phyloP scores from a whole-genome alignment of 305 asterid genomes.

The Euphrasia arctica region DNA sequence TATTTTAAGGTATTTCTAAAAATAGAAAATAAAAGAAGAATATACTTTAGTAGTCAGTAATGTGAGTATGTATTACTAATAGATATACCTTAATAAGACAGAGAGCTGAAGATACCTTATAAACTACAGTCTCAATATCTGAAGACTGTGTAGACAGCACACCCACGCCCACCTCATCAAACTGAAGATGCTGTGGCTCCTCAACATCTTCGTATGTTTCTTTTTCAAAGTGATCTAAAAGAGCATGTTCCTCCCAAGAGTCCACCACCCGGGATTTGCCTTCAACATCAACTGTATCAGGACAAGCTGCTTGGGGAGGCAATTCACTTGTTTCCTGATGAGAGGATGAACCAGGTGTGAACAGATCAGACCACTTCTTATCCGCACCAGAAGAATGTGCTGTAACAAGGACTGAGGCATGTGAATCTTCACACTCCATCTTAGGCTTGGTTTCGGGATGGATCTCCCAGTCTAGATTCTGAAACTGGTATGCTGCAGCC shows the following conservation, averaged over 20 bases:
- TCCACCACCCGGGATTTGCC: slow-evolving; percentile 22
- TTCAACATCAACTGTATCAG: slow-evolving; percentile 17
- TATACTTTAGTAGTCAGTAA: background rate
- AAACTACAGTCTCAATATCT: slow-evolving; percentile 28
- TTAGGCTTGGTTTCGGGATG: slow-evolving; percentile 17
- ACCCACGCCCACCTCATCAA: slow-evolving; percentile 26
- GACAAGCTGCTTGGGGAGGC: slow-evolving; percentile 24
- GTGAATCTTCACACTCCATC: slow-evolving; percentile 20
- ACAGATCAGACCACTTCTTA: slow-evolving; percentile 47
- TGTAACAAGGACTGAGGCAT: slow-evolving; percentile 8
- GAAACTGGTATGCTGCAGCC: slow-evolving; percentile 10
- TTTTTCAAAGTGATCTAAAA: slow-evolving; percentile 21
- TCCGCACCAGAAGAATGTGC: slow-evolving; percentile 17
- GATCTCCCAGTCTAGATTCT: slow-evolving; percentile 21
- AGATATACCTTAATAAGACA: background rate
- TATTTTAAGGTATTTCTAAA: too few relatives aligned
- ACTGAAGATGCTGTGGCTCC: slow-evolving; percentile 4
- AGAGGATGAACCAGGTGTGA: slow-evolving; percentile 36
- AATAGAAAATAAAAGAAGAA: background rate
- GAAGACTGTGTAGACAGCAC: slow-evolving; percentile 20
- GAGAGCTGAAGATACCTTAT: slow-evolving; percentile 37
- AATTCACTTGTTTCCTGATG: slow-evolving; percentile 12
- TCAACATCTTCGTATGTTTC: slow-evolving; percentile 18
- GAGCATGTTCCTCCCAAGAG: slow-evolving; percentile 29
- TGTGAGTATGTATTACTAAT: background rate